Evolutionary conservation across 23 red algal species (phyloP), one percentile per base, ranked within the genome.

Genomic region (Gracilariopsis chorda): DNA sequence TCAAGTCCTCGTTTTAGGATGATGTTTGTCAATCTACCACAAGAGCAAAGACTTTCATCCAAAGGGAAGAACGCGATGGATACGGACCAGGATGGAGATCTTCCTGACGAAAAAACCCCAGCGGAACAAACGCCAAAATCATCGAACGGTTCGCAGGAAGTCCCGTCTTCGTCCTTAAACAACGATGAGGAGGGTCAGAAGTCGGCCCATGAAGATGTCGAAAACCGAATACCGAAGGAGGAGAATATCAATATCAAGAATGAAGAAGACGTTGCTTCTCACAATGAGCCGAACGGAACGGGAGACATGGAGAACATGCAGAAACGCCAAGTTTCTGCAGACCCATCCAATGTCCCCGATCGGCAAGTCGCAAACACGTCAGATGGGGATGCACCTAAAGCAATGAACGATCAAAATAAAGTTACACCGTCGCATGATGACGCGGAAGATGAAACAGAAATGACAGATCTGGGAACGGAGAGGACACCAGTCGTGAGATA

Each of bases 1-100:
- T 80, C 91, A 29, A 51, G 59, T 25, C 91, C 91, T 61, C 53
- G 88, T 19, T 91, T 91, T 35, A 21, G 77, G 17, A 44, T 91
- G 61, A 37, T 70, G 0, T 64, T 82, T 17, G 88, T 91, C 4
- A 91, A 82, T 35, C 51, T 57, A 25, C 58, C 51, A 58, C 75
- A 73, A 56, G 75, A 70, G 61, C 14, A 24, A n/a, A 73, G 42
- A 25, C 40, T 20, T 46, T 44, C 37, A 45, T 19, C 24, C 47
- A 1, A 4, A 25, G 36, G 1, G 67, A 19, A 32, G 10, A 7
- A 17, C 1, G 4, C 2, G 7, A 5, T 0, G 9, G 40, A 46
- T 25, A 23, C 14, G 14, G 2, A 23, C 2, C 3, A 1, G 24
- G 67, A 42, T 70, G 36, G 8, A 25, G 47, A 73, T 7, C 42